A percentile compares a stretch with the other conserved stretches of the same genome.
Conservation (phyloP, 176 grass and related monocot species). For the Neostapfia colusana region DNA sequence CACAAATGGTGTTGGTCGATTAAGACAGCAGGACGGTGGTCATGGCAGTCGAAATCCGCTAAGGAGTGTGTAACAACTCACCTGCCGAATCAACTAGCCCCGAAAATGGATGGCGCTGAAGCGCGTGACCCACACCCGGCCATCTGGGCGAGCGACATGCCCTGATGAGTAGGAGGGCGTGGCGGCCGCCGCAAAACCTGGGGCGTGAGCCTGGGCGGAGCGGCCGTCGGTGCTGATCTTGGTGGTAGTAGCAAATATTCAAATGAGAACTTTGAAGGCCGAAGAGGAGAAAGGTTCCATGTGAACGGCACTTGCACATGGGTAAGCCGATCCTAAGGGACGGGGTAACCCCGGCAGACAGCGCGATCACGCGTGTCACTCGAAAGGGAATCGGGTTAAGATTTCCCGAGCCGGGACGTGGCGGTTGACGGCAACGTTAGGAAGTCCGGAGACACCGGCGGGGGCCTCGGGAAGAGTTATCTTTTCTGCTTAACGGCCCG, state of each 20-base stretch:
- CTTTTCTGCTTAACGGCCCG: too few species aligned
- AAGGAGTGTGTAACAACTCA: conserved; percentile 81
- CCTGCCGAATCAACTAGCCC: conserved; percentile 80
- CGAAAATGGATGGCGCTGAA: conserved; percentile 74
- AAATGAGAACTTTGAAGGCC: conserved; percentile 80
- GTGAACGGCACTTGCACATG: conserved; percentile 71
- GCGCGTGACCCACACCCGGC: conserved; percentile 57
- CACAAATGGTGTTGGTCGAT: conserved; percentile 16
- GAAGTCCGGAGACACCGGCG: too few species aligned
- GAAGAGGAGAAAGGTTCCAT: conserved; percentile 90
- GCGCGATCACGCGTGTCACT: conserved; percentile 28
- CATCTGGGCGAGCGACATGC: conserved; percentile 41
- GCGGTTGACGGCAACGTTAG: too few species aligned
- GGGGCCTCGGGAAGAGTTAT: too few species aligned
- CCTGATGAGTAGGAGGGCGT: conserved; percentile 44
- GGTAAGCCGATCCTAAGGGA: conserved; percentile 58
- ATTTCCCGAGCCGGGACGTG: conserved; percentile 61
- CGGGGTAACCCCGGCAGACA: background rate
- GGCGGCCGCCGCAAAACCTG: conserved; percentile 52
- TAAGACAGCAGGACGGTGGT: conserved; percentile 34
- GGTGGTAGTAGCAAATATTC: conserved; percentile 76
- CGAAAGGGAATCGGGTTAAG: conserved; percentile 60
- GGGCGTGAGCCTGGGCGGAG: conserved; percentile 60
- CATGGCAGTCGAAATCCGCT: too few species aligned
- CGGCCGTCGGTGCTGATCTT: conserved; percentile 66